Conservation (phyloP, 202 grass and related monocot species). For the Miscanthus sacchariflorus region DNA sequence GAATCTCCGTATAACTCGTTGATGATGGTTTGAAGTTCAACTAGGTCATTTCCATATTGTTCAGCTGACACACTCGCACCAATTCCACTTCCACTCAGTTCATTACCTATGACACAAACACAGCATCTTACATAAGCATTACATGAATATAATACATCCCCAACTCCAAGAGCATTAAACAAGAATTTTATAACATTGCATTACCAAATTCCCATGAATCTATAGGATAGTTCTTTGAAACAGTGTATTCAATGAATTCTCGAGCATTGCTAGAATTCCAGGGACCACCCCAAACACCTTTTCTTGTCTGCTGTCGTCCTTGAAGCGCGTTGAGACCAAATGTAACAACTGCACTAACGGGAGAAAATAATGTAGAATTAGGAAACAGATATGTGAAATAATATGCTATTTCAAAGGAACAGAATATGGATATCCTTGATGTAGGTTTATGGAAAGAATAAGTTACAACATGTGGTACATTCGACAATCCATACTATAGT, state of each 20-base stretch:
- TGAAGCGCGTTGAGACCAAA: slow-evolving; percentile 96
- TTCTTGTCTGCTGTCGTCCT: slow-evolving; percentile 59
- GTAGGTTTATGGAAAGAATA: slow-evolving; percentile 1
- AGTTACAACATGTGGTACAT: not conserved
- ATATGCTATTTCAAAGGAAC: slow-evolving; percentile 33
- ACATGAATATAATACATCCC: slow-evolving; percentile 2
- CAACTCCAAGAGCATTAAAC: not conserved
- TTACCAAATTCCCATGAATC: slow-evolving; percentile 99
- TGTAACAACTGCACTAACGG: slow-evolving; percentile 85
- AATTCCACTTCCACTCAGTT: slow-evolving; percentile 88
- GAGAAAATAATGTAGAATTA: slow-evolving; percentile 40
- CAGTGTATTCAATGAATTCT: slow-evolving; percentile 88
- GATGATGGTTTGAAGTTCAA: slow-evolving; percentile 77
- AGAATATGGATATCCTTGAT: slow-evolving; percentile 20
- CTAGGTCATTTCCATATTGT: slow-evolving; percentile 87
- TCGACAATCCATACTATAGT: slow-evolving; percentile 11
- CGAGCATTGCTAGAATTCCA: slow-evolving; percentile 92
- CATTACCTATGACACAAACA: slow-evolving; percentile 79
- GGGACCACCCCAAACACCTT: slow-evolving; percentile 67
- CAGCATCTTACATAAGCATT: slow-evolving; percentile 26
- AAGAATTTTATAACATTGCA: slow-evolving; percentile 21
- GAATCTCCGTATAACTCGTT: slow-evolving; percentile 67
- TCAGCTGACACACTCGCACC: slow-evolving; percentile 77
- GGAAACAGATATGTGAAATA: slow-evolving; percentile 6
- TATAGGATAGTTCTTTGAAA: slow-evolving; percentile 73